Evolutionary conservation across 768 basidiomycete genomes (phyloP), one percentile per base, ranked within the genome.

Genomic region (Dioszegia hungarica): DNA sequence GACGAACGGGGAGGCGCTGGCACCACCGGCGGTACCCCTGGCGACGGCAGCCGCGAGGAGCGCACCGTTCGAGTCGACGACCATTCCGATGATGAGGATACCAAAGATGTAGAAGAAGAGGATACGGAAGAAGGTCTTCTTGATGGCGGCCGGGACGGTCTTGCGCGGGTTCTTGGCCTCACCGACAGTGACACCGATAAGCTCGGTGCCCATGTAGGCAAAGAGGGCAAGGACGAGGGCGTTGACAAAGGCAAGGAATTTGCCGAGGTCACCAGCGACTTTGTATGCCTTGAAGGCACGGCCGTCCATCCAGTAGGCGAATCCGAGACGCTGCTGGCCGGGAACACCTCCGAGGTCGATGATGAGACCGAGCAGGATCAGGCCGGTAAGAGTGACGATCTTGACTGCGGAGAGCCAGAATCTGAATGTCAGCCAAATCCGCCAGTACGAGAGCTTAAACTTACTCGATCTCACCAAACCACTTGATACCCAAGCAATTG

Each of bases 71-170:
- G 81, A 87, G 0, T 87, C 82, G 40, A 92, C 86, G 37, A 90
- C 80, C 85, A 91, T 84, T 57, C 88, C 88, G 36, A 68, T 54
- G 70, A 87, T 82, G 54, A 88, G 68, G 56, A 88, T 80, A 29
- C 86, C 87, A 45, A 87, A 78, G 59, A 88, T 80, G 83, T 89
- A 90, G 81, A 90, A 90, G 27, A 89, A 61, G 8, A 87, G 60
- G 64, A 94, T 86, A 60, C 90, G 85, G 77, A 55, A 65, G 64
- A 66, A 69, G 20, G 67, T 70, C 56, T 62, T 62, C 59, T 62
- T 60, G 51, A 70, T 69, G 14, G 73, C 73, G 15, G 64, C 53
- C 14, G 73, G 71, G 31, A 75, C 62, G 22, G 62, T 62, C 57
- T 62, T 63, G 28, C 62, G 52, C 1, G 66, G 70, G 59, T 72